A percentile compares a stretch with the other conserved stretches of the same genome.
Evolutionary conservation across 2,329 filamentous ascomycete species (phyloP).

Genomic region (Madurella fahalii): DNA sequence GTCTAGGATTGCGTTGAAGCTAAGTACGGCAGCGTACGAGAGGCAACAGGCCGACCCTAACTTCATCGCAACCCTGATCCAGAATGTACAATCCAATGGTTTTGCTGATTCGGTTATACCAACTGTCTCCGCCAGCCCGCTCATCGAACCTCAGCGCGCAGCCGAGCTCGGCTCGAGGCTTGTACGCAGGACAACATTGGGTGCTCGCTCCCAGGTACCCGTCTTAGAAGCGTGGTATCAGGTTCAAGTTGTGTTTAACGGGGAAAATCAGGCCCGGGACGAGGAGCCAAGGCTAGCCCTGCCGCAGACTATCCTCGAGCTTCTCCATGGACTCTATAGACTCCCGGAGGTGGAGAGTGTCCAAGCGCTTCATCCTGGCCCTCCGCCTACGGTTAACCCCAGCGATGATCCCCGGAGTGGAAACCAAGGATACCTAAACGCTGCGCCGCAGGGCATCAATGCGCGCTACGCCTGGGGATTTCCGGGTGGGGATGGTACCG

Average conservation of each 20-base stretch:
- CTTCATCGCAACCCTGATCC: slow-evolving; percentile 7
- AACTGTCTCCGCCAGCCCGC: neutral
- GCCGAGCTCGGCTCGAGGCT: neutral
- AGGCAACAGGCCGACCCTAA: slow-evolving; percentile 11
- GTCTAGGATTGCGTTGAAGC: slow-evolving; percentile 11
- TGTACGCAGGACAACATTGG: neutral
- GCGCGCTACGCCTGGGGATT: slow-evolving; percentile 18
- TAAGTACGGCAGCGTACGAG: slow-evolving; percentile 3
- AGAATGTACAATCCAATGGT: neutral
- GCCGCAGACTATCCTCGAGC: neutral
- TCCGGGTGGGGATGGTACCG: slow-evolving; percentile 16
- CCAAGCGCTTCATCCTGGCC: slow-evolving; percentile 5
- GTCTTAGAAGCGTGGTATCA: slow-evolving; percentile 15
- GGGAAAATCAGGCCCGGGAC: neutral
- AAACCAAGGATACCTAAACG: slow-evolving; percentile 16
- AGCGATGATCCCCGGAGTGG: slow-evolving; percentile 14
- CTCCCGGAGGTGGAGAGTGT: slow-evolving; percentile 2
- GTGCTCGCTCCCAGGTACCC: neutral
- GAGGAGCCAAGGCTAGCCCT: neutral
- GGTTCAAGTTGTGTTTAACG: neutral
- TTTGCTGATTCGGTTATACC: neutral
- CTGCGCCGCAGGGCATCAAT: slow-evolving; percentile 15
- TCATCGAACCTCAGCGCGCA: neutral
- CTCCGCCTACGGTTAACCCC: slow-evolving; percentile 7
- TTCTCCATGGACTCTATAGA: slow-evolving; percentile 9